These are phyloP conservation scores for Lipomyces kockii DNA, from an alignment of 805 yeast genomes.

Conservation along the genomic window DNA sequence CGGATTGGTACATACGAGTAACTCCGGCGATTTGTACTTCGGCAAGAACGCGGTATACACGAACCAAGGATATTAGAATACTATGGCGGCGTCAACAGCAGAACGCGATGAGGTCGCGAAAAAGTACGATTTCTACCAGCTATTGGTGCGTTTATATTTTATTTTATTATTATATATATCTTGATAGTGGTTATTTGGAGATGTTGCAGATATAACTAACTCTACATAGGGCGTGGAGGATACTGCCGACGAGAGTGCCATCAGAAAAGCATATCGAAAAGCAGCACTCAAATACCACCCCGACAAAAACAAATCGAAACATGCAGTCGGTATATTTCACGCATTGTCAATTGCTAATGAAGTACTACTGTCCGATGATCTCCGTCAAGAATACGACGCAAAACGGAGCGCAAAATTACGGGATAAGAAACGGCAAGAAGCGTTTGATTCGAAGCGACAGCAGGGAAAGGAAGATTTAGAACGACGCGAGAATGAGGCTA, in stretches of 20 bases:
- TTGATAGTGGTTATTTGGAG: no score
- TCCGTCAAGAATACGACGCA: constrained; percentile 79
- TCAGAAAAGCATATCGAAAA: constrained; percentile 81
- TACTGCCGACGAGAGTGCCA: constrained; percentile 70
- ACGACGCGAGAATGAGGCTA: constrained; percentile 26
- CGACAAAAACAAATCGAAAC: constrained; percentile 78
- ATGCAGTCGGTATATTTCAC: constrained; percentile 85
- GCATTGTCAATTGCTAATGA: constrained; percentile 96
- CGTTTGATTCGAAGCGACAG: constrained; percentile 27
- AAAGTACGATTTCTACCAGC: constrained; percentile 32
- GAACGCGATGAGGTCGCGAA: constrained; percentile 33
- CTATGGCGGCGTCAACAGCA: constrained; percentile 17
- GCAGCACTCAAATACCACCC: constrained; percentile 87
- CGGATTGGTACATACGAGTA: no score
- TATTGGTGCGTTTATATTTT: constrained; percentile 22
- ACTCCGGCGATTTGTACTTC: not conserved
- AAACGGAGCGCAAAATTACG: constrained; percentile 23
- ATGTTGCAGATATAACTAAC: not conserved
- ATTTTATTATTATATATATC: not conserved
- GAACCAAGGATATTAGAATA: not conserved
- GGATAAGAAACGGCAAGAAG: constrained; percentile 23
- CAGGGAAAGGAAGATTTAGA: constrained; percentile 32
- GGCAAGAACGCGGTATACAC: not conserved
- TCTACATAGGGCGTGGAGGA: constrained; percentile 57
- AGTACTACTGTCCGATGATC: constrained; percentile 76